A percentile compares a stretch with the other conserved stretches of the same genome.
Evolutionary conservation across 768 basidiomycete species (phyloP).

Genomic region (Amanita jacksonii): DNA sequence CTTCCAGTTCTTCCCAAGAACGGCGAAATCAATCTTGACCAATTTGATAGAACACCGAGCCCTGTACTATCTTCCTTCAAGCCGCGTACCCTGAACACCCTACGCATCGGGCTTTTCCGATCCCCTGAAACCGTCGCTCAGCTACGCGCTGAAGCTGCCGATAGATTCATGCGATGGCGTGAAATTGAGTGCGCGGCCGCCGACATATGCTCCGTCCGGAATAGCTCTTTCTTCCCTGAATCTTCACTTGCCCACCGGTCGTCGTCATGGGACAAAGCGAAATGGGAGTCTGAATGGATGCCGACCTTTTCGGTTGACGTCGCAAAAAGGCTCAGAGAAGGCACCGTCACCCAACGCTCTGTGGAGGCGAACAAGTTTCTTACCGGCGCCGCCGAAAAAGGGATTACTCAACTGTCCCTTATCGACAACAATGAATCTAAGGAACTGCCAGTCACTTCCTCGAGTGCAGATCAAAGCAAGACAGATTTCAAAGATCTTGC

Average conservation of each 20-base stretch:
- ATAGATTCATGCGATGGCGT: slow-evolving; percentile 64
- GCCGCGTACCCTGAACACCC: slow-evolving; percentile 38
- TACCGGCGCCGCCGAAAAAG: not conserved
- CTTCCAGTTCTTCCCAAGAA: slow-evolving; percentile 33
- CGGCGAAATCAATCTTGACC: slow-evolving; percentile 8
- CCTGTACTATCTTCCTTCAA: slow-evolving; percentile 40
- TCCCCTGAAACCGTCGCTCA: slow-evolving; percentile 50
- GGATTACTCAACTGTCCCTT: not conserved
- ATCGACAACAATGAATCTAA: not conserved
- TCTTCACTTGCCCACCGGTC: not conserved
- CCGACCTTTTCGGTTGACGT: slow-evolving; percentile 51
- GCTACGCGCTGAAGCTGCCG: slow-evolving; percentile 54
- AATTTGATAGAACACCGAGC: not conserved
- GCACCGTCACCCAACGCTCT: slow-evolving; percentile 16
- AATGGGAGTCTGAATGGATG: slow-evolving; percentile 64
- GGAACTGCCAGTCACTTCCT: not conserved
- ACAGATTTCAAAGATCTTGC: not conserved
- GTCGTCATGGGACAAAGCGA: slow-evolving; percentile 46
- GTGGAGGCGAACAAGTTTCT: not conserved
- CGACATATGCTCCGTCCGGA: slow-evolving; percentile 18
- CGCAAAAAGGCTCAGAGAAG: slow-evolving; percentile 37
- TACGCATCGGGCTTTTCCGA: slow-evolving; percentile 54
- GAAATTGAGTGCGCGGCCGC: slow-evolving; percentile 54
- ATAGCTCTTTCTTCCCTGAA: not conserved
- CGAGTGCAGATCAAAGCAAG: not conserved